These are phyloP conservation scores for Persicaria maculosa DNA, from an alignment of 148 eudicot genomes.

Conservation along the genomic window DNA sequence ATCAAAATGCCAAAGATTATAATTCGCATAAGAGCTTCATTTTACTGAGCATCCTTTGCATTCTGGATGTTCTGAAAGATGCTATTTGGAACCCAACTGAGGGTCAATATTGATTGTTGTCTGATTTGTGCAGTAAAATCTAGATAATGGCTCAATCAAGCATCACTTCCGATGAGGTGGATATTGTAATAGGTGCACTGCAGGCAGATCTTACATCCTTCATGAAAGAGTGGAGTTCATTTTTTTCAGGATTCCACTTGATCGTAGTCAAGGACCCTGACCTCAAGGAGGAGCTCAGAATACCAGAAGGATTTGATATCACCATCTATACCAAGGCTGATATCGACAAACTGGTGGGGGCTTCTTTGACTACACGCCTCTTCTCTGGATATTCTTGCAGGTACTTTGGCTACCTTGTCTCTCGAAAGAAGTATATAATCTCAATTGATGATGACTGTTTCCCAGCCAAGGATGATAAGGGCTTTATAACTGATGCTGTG, in stretches of 20 bases:
- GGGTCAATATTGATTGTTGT: background rate
- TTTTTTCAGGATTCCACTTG: constrained; percentile 69
- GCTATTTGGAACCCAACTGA: constrained; percentile 19
- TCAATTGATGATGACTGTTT: constrained; percentile 83
- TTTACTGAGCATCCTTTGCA: no score
- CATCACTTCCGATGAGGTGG: constrained; percentile 61
- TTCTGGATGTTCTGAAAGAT: constrained; percentile 81
- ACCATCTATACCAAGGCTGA: constrained; percentile 58
- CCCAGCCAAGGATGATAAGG: constrained; percentile 75
- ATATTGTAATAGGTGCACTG: constrained; percentile 74
- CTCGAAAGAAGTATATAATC: constrained; percentile 68
- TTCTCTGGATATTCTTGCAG: constrained; percentile 92
- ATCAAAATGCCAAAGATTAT: no score
- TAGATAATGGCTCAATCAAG: constrained; percentile 43
- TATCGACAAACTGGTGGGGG: constrained; percentile 45
- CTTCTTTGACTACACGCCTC: constrained; percentile 38
- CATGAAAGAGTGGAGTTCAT: constrained; percentile 73
- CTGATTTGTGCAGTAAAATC: background rate
- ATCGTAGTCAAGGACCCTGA: constrained; percentile 82
- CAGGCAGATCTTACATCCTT: constrained; percentile 74
- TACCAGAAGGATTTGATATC: constrained; percentile 59
- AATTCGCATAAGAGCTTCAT: no score
- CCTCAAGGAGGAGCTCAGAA: constrained; percentile 60
- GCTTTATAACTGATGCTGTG: constrained; percentile 45
- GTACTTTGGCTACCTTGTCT: constrained; percentile 88